phyloP scores from a whole-genome alignment of 2,329 filamentous ascomycete species.

The Samsoniella hepiali region DNA sequence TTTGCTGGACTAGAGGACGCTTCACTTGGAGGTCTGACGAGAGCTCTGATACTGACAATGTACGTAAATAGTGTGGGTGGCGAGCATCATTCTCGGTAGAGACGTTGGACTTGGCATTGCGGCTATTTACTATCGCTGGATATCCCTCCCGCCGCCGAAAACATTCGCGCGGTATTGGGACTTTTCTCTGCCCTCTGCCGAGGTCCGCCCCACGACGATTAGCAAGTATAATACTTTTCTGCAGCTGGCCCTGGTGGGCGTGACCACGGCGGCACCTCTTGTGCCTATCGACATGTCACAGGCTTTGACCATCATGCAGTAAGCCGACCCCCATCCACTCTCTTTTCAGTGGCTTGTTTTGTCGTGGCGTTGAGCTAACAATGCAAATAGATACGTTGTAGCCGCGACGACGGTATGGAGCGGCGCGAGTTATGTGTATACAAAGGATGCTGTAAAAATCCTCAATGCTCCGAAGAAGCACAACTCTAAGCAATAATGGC shows the following conservation, averaged over 20 bases:
- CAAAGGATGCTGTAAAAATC: constrained; percentile 89
- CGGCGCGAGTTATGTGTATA: constrained; percentile 86
- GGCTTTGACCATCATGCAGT: constrained; percentile 62
- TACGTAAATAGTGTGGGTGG: constrained; percentile 66
- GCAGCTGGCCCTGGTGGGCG: constrained; percentile 81
- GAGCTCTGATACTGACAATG: neutral
- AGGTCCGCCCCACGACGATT: constrained; percentile 78
- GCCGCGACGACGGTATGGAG: constrained; percentile 91
- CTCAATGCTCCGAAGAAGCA: constrained; percentile 41
- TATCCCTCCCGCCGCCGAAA: constrained; percentile 88
- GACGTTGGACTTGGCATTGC: constrained; percentile 80
- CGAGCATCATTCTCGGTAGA: constrained; percentile 83
- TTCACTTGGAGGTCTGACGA: neutral
- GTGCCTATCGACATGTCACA: constrained; percentile 55
- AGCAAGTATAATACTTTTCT: constrained; percentile 93
- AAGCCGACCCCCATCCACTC: constrained; percentile 33
- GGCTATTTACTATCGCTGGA: constrained; percentile 94
- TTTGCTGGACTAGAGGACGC: neutral
- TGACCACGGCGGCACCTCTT: constrained; percentile 77
- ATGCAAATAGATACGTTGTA: constrained; percentile 66
- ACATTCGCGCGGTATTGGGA: constrained; percentile 95
- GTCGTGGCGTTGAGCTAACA: neutral
- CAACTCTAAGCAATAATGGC: neutral
- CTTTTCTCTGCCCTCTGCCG: constrained; percentile 84
- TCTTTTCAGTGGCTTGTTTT: neutral